These are phyloP conservation scores for Striga hermonthica DNA, from an alignment of 305 asterid genomes.

Conservation along the genomic window DNA sequence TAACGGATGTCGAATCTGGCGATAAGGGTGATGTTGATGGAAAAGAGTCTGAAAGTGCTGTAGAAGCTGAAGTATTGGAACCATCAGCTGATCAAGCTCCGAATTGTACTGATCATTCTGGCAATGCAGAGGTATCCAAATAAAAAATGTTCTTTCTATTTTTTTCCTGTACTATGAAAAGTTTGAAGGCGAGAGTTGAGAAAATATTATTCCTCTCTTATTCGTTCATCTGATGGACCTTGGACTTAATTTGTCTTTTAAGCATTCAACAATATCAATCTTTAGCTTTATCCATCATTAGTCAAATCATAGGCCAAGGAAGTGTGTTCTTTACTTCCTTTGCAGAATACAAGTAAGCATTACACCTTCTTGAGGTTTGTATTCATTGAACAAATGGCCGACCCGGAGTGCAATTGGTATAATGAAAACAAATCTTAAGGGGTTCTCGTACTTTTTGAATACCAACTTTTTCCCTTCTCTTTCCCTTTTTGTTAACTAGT, in stretches of 20 bases:
- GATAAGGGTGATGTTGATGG: constrained; percentile 26
- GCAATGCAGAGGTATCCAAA: constrained; percentile 35
- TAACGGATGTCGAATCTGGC: constrained; percentile 35
- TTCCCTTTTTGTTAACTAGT: no score
- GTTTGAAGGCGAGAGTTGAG: background rate
- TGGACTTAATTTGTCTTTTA: background rate
- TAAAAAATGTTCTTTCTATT: background rate
- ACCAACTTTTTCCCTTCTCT: background rate
- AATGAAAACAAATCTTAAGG: background rate
- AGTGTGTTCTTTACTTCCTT: background rate
- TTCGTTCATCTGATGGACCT: constrained; percentile 8
- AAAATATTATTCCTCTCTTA: constrained; percentile 2
- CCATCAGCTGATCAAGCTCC: constrained; percentile 37
- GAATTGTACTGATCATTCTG: constrained; percentile 37
- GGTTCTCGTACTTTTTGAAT: background rate
- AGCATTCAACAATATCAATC: constrained; percentile 5
- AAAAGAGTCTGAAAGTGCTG: constrained; percentile 36
- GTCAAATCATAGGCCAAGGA: background rate
- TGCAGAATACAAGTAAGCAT: background rate
- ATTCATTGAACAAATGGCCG: background rate
- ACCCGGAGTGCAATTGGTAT: background rate
- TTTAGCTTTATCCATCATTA: background rate
- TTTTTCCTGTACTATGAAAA: no score
- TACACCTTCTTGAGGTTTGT: constrained; percentile 1
- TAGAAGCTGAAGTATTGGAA: constrained; percentile 56